A percentile compares a stretch with the other conserved stretches of the same genome.
Conservation (phyloP, 2,329 filamentous ascomycete species). For the Dothiorella sarmentorum region DNA sequence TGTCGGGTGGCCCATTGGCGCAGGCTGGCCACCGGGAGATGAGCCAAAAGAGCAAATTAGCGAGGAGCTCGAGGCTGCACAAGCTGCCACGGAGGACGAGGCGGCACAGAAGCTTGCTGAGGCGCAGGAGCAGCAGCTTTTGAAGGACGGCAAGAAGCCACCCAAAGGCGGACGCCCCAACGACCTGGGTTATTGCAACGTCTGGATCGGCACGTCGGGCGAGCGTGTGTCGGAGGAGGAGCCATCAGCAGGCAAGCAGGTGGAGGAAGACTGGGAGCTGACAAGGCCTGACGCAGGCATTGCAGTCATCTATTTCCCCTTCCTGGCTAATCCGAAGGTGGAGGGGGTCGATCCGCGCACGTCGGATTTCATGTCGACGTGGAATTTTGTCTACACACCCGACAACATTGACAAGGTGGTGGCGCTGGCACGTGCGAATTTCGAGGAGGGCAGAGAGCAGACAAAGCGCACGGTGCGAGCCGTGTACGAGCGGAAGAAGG, state of each 20-base stretch:
- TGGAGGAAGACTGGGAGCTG: slow-evolving; percentile 63
- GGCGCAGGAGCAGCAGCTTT: slow-evolving; percentile 42
- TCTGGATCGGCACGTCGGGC: slow-evolving; percentile 86
- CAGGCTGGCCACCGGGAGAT: slow-evolving; percentile 77
- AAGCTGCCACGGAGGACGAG: slow-evolving; percentile 58
- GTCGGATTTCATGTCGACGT: slow-evolving; percentile 87
- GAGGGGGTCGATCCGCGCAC: slow-evolving; percentile 77
- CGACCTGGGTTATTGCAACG: slow-evolving; percentile 83
- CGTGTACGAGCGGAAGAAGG: slow-evolving; percentile 90
- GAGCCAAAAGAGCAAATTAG: slow-evolving; percentile 59
- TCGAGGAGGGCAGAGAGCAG: slow-evolving; percentile 73
- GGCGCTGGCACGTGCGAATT: slow-evolving; percentile 79
- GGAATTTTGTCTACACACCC: slow-evolving; percentile 96
- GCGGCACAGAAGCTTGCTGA: slow-evolving; percentile 61
- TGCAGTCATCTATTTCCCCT: slow-evolving; percentile 84
- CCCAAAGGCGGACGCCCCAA: slow-evolving; percentile 26
- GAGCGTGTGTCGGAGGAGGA: slow-evolving; percentile 61
- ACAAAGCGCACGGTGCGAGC: slow-evolving; percentile 76
- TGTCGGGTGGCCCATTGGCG: slow-evolving; percentile 89
- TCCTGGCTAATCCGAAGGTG: slow-evolving; percentile 77
- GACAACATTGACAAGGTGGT: slow-evolving; percentile 86
- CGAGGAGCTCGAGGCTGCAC: slow-evolving; percentile 64
- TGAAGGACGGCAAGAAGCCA: slow-evolving; percentile 25
- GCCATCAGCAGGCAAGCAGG: slow-evolving; percentile 51
- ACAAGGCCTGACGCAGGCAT: slow-evolving; percentile 79